Conservation (phyloP, 352 stramenopile genomes). For the Pythium scleroteichum region DNA sequence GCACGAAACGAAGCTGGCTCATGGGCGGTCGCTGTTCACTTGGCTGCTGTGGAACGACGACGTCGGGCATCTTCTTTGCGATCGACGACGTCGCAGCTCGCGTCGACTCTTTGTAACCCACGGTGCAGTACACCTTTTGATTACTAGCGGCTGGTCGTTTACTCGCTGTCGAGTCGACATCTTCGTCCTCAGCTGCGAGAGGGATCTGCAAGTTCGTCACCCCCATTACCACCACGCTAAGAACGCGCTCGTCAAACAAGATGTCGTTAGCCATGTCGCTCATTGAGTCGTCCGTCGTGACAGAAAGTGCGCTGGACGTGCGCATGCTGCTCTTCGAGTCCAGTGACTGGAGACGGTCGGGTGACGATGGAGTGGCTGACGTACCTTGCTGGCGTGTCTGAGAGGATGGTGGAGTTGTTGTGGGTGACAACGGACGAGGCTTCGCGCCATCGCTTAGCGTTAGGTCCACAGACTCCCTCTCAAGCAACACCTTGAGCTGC, state of each 20-base stretch:
- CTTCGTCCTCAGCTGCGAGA: conserved; percentile 1
- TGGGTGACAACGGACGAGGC: conserved; percentile 8
- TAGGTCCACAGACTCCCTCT: conserved; percentile 73
- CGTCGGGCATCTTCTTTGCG: conserved; percentile 13
- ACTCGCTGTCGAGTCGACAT: background rate
- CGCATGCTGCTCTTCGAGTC: conserved; percentile 18
- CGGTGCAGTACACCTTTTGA: conserved; percentile 81
- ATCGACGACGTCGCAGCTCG: conserved; percentile 70
- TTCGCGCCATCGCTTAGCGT: conserved; percentile 17
- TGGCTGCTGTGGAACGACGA: background rate
- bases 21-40: background rate
- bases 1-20: conserved; percentile 51
- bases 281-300: conserved; percentile 65
- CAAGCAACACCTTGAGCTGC: conserved; percentile 65
- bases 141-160: conserved; percentile 19
- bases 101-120: conserved; percentile 77
- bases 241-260: conserved; percentile 60
- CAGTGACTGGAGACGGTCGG: conserved; percentile 3
- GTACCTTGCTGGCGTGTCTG: conserved; percentile 8
- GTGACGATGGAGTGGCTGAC: background rate
- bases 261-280: conserved; percentile 68
- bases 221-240: conserved; percentile 74
- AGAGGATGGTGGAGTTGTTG: conserved; percentile 7
- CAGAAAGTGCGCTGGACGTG: conserved; percentile 29
- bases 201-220: conserved; percentile 72